These are phyloP conservation scores for Ilex paraguariensis DNA, from an alignment of 305 asterid species.

Conservation along the genomic window DNA sequence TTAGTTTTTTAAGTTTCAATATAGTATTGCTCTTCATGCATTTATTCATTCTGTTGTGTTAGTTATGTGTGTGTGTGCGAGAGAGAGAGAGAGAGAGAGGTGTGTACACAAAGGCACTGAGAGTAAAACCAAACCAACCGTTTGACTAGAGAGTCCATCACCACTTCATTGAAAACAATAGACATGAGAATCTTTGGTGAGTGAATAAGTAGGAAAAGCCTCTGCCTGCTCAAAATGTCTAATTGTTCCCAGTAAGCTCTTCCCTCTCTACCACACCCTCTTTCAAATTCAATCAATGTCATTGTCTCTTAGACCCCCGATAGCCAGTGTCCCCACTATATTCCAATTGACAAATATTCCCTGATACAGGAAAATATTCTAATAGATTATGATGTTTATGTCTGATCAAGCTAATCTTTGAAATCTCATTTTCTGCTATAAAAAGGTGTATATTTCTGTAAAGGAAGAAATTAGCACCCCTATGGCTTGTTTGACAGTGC, in stretches of 20 bases:
- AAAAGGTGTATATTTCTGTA: no score
- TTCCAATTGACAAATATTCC: not conserved
- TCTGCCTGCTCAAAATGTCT: conserved; percentile 28
- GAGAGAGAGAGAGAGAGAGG: conserved; percentile 4
- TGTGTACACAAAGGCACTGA: conserved; percentile 23
- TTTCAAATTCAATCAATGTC: conserved; percentile 3
- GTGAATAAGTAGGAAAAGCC: conserved; percentile 16
- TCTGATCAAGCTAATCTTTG: no score
- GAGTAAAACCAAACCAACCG: conserved; percentile 47
- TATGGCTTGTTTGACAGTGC: no score
- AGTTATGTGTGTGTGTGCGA: not conserved
- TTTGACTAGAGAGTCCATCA: conserved; percentile 43
- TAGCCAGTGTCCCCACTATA: no score
- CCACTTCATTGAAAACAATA: conserved; percentile 8
- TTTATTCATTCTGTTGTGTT: no score
- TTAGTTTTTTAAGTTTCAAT: no score
- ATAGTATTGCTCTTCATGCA: no score
- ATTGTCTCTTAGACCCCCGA: not conserved
- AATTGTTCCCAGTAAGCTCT: conserved; percentile 17
- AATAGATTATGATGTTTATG: not conserved
- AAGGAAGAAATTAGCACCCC: no score
- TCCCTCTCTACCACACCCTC: conserved; percentile 13
- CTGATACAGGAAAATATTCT: not conserved
- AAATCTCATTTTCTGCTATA: no score
- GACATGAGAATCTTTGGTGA: conserved; percentile 27